Percentiles rank a stretch among this genome's conserved stretches.
Evolutionary conservation across 2,329 filamentous ascomycete genomes (phyloP).

Genomic region (Aspergillus uvarum): DNA sequence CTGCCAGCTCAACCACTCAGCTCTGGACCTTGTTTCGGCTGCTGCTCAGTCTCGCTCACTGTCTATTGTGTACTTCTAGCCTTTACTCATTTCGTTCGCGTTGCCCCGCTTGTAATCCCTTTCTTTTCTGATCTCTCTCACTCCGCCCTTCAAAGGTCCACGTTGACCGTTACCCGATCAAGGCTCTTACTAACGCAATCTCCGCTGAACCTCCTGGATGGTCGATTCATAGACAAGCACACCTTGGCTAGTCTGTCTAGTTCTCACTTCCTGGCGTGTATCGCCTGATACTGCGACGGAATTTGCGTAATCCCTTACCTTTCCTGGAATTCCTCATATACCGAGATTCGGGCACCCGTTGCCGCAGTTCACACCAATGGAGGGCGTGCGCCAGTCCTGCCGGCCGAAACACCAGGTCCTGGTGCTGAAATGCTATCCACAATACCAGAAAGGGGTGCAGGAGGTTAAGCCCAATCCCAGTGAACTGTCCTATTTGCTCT

Average conservation of each 20-base stretch:
- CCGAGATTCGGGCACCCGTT: neutral
- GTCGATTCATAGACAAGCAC: neutral
- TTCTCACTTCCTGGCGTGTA: neutral
- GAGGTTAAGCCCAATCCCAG: conserved; percentile 95
- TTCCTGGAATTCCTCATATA: neutral
- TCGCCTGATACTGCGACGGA: neutral
- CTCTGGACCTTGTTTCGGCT: neutral
- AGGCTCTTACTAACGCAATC: conserved; percentile 10
- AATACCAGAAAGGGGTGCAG: conserved; percentile 83
- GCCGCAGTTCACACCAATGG: conserved; percentile 41
- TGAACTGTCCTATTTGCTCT: conserved; percentile 94
- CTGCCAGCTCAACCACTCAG: neutral
- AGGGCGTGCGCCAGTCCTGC: conserved; percentile 60
- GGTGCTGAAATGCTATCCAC: conserved; percentile 93
- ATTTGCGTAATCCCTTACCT: neutral
- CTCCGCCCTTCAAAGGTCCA: conserved; percentile 6
- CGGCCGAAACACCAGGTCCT: conserved; percentile 97
- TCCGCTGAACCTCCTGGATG: conserved; percentile 12
- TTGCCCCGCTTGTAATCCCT: conserved; percentile 5
- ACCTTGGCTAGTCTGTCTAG: neutral
- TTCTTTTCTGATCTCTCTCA: neutral
- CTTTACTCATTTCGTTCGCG: neutral
- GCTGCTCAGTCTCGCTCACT: neutral
- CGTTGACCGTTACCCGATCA: conserved; percentile 9
- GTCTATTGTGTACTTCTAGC: neutral